Evolutionary conservation across 2,329 filamentous ascomycete species (phyloP).

Genomic region (Fusarium longipes): DNA sequence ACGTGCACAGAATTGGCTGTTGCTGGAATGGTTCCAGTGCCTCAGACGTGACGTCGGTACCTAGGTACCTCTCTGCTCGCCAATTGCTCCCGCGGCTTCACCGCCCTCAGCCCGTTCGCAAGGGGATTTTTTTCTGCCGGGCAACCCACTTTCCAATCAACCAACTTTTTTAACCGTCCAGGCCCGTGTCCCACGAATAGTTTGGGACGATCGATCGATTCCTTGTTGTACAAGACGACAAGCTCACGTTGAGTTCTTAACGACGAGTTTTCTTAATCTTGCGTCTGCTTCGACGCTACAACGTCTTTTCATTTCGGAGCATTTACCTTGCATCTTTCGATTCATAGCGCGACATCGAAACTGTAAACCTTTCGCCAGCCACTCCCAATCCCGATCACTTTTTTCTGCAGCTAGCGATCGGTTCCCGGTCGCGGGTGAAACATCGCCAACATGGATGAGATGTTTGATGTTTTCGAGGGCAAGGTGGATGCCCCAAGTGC

Average conservation of each 20-base stretch:
- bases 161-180: constrained; percentile 42
- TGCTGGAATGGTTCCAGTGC: too few species aligned
- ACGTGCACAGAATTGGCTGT: constrained; percentile 29
- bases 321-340: background rate
- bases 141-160: constrained; percentile 43
- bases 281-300: background rate
- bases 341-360: background rate
- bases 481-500: constrained; percentile 56
- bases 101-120: constrained; percentile 37
- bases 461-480: constrained; percentile 86
- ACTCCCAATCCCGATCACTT: constrained; percentile 31
- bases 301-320: background rate
- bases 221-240: constrained; percentile 33
- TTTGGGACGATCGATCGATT: constrained; percentile 40
- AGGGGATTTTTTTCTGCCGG: constrained; percentile 45
- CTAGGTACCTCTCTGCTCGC: constrained; percentile 17
- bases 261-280: constrained; percentile 3
- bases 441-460: constrained; percentile 72
- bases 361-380: background rate
- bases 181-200: constrained; percentile 34
- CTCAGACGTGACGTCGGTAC: constrained; percentile 42
- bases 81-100: constrained; percentile 14
- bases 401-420: constrained; percentile 23
- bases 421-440: constrained; percentile 23
- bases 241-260: constrained; percentile 8